Evolutionary conservation across 352 stramenopile species (phyloP), one percentile per base, ranked within the genome.

Genomic region (Phytophthora sp.): DNA sequence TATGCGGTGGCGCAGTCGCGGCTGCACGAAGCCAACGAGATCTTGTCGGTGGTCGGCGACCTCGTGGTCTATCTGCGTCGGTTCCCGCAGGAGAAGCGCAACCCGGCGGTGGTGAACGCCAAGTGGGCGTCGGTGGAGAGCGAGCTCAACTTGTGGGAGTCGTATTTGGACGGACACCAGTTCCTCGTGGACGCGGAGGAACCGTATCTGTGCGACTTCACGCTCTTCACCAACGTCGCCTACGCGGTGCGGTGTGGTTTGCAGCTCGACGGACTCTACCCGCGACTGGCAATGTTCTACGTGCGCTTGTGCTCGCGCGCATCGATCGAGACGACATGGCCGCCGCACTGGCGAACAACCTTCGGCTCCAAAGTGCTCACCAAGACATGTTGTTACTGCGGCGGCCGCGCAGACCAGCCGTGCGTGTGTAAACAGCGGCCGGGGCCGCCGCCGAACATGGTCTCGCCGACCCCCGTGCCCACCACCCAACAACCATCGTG

Each of bases 161-260:
- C 72, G 5, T 94, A 94, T 53, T 61, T 94, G 10, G 73, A 82
- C 49, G 74, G 80, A 31, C 78, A 74, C 15, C 62, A 83, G 28
- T 92, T 82, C 52, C 74, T 94, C 28, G 82, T 89, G 44, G 84
- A 84, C 49, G 52, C 62, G 13, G 73, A 92, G 20, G 66, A 62
- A 45, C 79, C 82, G 41, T 92, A 79, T 75, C 60, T 92, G 49
- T 92, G 83, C 58, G 86, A 94, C 62, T 91, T 87, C 44, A 88
- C 83, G 58, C 82, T 92, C 37, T 94, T 94, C 59, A 92, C 82
- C 34, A 94, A 94, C 69, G 60, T 94, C n/a, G 86, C 86, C 6
- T 94, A 94, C 63, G 86, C 86, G 18, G 86, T 94, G 41, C 80
- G 86, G n/a, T 94, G 86, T 72, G 86, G 86, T 3, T 58, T 94